A percentile compares a stretch with the other conserved stretches of the same genome.
Conservation (phyloP, 495 filamentous ascomycete species). For the Paragyromitra xinjiangensis region DNA sequence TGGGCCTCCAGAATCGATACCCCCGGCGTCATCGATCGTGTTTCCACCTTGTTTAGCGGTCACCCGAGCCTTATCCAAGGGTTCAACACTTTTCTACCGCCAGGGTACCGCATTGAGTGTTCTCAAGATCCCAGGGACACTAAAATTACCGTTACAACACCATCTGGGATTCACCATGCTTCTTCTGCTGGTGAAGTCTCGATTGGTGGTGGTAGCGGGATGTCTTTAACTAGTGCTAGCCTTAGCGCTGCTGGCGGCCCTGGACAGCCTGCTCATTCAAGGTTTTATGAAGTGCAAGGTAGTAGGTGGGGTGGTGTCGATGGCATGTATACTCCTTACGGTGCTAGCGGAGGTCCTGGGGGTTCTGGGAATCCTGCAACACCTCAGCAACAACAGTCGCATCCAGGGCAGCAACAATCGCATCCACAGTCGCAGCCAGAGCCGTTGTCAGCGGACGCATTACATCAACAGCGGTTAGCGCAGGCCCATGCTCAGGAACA, state of each 20-base stretch:
- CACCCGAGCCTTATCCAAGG: conserved; percentile 97
- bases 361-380: conserved; percentile 57
- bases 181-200: conserved; percentile 58
- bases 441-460: conserved; percentile 46
- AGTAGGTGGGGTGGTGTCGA: conserved; percentile 60
- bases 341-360: conserved; percentile 33
- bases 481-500: conserved; percentile 51
- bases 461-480: conserved; percentile 50
- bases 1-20: conserved; percentile 80
- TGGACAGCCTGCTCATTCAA: conserved; percentile 51
- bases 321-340: conserved; percentile 57
- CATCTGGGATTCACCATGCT: conserved; percentile 78
- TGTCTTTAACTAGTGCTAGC: conserved; percentile 62
- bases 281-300: conserved; percentile 61
- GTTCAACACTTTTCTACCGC: conserved; percentile 98
- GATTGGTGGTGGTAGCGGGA: conserved; percentile 59
- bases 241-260: conserved; percentile 48
- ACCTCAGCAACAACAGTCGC: conserved; percentile 48
- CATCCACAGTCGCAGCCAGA: conserved; percentile 60
- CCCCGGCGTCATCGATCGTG: conserved; percentile 95
- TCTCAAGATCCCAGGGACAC: conserved; percentile 57
- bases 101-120: conserved; percentile 97
- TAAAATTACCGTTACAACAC: conserved; percentile 91
- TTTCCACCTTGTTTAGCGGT: conserved; percentile 95
- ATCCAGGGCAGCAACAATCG: conserved; percentile 44